Base-by-base conservation (phyloP, 495 filamentous ascomycete genomes). In the Penicillium subrubescens region DNA sequence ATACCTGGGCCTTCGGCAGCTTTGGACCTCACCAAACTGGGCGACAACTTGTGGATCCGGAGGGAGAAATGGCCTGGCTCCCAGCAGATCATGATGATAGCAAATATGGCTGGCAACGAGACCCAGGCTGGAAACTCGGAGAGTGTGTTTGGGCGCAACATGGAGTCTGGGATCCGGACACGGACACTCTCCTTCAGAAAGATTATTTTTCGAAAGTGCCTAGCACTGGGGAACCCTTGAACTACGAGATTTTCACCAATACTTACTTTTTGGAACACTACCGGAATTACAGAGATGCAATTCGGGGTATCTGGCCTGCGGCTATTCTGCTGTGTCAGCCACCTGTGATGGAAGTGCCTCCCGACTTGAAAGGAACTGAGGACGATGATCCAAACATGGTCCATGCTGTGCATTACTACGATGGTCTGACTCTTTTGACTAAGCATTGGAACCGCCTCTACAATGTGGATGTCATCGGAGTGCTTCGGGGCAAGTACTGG, bases 381-480 rank as follows among this genome's bases (percentile, higher is more conserved):
- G 93, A 98, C 71, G 93, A 97, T 68, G 92, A 97, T 69, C 88
- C 89, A 8, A 90, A 90, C 53, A 89, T 97, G 86, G 90, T 93
- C 12, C 97, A 97, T 73, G 88, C 95, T 3, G 93, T 93, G 12
- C 95, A 99, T 77, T 99, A 89, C 72, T 99, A 99, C 74, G 95
- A 99, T 73, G 95, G 96, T 14, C 87, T 99, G 25, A 99, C 95
- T 0, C 84, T 99, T 39, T 90, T 99, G 86, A 98, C 92, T 23
- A 99, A 99, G 79, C 96, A 96, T 75, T 99, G 96, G 87, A 99
- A 98, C 72, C 89, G 93, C 1, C 84, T 89, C 23, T 99, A 95
- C 89, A 99, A 99, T 69, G 89, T 99, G 17, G 95, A 99, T 77
- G 92, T 99, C 23, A 87, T 98, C 60, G 95, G 95, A 2, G 82